Evolutionary conservation across 1,284 basidiomycete genomes (phyloP).

Genomic region (Amylostereum areolatum): DNA sequence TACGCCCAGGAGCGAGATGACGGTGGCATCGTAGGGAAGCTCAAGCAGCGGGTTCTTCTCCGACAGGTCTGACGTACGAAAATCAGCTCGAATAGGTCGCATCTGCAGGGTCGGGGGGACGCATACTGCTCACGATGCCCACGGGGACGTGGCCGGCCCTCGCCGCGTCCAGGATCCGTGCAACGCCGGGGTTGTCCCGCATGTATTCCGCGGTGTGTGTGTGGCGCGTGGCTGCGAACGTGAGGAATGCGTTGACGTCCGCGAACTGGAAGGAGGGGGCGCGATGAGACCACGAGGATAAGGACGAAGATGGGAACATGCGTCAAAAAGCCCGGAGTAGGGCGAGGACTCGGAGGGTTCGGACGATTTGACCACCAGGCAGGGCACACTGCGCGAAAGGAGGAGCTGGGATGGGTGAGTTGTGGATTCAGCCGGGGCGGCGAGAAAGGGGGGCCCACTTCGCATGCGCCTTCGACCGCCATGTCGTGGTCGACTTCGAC

Average conservation of each 20-base stretch:
- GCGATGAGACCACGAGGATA: neutral
- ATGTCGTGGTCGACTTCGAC: constrained; percentile 58
- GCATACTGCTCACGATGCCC: constrained; percentile 63
- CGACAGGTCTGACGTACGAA: constrained; percentile 53
- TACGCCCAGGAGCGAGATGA: constrained; percentile 55
- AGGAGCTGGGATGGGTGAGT: constrained; percentile 39
- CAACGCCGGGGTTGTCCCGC: constrained; percentile 48
- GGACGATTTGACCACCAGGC: constrained; percentile 51
- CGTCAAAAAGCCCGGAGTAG: constrained; percentile 69
- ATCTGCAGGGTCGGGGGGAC: constrained; percentile 20
- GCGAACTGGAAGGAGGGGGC: constrained; percentile 45
- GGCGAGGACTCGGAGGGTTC: constrained; percentile 23
- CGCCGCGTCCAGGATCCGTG: constrained; percentile 66
- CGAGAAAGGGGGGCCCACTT: constrained; percentile 37
- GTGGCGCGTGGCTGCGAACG: constrained; percentile 71
- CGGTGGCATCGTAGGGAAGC: constrained; percentile 53
- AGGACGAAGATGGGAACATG: constrained; percentile 27
- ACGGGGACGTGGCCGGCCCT: constrained; percentile 66
- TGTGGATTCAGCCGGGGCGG: neutral
- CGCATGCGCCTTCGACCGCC: constrained; percentile 75
- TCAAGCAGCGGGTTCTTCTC: constrained; percentile 73
- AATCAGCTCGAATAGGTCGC: constrained; percentile 2
- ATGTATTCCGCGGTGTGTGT: constrained; percentile 55
- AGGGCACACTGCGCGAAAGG: constrained; percentile 53
- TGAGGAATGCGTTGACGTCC: constrained; percentile 77